Evolutionary conservation across 2,329 filamentous ascomycete species (phyloP), one percentile per base, ranked within the genome.

Genomic region (Uncinocarpus reesii): DNA sequence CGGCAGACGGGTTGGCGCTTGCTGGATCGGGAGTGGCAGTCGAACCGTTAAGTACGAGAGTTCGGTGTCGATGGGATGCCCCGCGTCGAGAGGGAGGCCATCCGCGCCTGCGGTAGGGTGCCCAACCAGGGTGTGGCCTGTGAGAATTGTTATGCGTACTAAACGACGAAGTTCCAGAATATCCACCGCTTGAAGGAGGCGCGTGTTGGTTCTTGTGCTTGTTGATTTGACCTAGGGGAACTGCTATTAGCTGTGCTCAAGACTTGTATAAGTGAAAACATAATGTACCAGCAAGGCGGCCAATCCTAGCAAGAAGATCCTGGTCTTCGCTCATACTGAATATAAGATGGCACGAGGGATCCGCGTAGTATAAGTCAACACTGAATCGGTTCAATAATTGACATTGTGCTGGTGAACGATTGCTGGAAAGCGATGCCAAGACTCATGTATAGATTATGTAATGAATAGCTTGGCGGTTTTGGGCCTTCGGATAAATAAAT

Each of bases 201-300:
- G 49, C 47, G 5, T 46, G 49, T 52, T 81, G 76, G 54, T 77
- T 84, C 64, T 85, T 88, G 69, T 85, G 81, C 45, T 81, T 79
- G 62, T 88, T 88, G 62, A 92, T 90, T 66, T 85, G 82, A 56
- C 83, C 84, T 87, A 55, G 7, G 32, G 36, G 36, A 50, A 34
- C 53, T 48, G 23, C 21, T 34, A 26, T 41, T 15, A 46, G 46
- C 28, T 23, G 58, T 71, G 70, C 47, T 77, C 71, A 21, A 13
- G 58, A 77, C 53, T 29, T 46, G 57, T 47, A 60, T 60, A 60
- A 50, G 24, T 56, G 50, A 52, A 13, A 43, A 20, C 41, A 50
- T 47, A 38, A 62, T 66, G 63, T 64, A 78, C 76, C 75, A 65
- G 74, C 72, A 58, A 79, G 67, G 57, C 73, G 73, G 60, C 74